These are phyloP conservation scores for Fusarium nematophilum DNA, from an alignment of 2,329 filamentous ascomycete species.

Conservation along the genomic window DNA sequence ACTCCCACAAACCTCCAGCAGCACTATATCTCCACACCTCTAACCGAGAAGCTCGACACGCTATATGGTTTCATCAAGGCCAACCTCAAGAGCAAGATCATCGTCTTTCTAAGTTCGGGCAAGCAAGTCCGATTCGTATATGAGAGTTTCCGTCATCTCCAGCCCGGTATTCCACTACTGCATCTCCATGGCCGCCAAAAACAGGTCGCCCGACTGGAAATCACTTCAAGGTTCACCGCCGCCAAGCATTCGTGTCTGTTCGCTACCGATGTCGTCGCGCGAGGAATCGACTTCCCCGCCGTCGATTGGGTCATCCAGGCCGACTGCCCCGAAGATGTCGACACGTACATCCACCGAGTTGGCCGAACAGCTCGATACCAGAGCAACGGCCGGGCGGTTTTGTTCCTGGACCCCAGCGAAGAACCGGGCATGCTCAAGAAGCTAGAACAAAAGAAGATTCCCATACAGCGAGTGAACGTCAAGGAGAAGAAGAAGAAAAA, in stretches of 20 bases:
- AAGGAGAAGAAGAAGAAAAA: slow-evolving; percentile 89
- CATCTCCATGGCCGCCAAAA: slow-evolving; percentile 96
- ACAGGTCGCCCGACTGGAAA: slow-evolving; percentile 87
- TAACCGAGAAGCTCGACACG: slow-evolving; percentile 90
- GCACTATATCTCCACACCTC: slow-evolving; percentile 87
- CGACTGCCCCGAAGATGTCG: slow-evolving; percentile 96
- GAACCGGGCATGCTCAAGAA: slow-evolving; percentile 90
- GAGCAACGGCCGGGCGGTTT: slow-evolving; percentile 84
- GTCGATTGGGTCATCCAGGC: slow-evolving; percentile 99
- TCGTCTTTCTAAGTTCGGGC: slow-evolving; percentile 94
- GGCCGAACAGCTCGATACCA: slow-evolving; percentile 95
- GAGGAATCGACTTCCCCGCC: slow-evolving; percentile 94
- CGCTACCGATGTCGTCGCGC: slow-evolving; percentile 93
- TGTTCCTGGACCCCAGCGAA: slow-evolving; percentile 93
- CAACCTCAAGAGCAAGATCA: slow-evolving; percentile 92
- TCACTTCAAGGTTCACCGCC: slow-evolving; percentile 83
- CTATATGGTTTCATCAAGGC: slow-evolving; percentile 92
- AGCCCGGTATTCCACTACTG: slow-evolving; percentile 91
- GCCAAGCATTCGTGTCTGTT: slow-evolving; percentile 90
- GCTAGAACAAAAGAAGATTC: slow-evolving; percentile 89
- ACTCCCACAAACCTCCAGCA: slow-evolving; percentile 89
- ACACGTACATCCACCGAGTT: slow-evolving; percentile 97
- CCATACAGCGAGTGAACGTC: slow-evolving; percentile 86
- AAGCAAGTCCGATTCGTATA: slow-evolving; percentile 98
- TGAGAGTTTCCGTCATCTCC: slow-evolving; percentile 90